phyloP scores from a whole-genome alignment of 2,329 filamentous ascomycete genomes.

The Penicillium sp. region DNA sequence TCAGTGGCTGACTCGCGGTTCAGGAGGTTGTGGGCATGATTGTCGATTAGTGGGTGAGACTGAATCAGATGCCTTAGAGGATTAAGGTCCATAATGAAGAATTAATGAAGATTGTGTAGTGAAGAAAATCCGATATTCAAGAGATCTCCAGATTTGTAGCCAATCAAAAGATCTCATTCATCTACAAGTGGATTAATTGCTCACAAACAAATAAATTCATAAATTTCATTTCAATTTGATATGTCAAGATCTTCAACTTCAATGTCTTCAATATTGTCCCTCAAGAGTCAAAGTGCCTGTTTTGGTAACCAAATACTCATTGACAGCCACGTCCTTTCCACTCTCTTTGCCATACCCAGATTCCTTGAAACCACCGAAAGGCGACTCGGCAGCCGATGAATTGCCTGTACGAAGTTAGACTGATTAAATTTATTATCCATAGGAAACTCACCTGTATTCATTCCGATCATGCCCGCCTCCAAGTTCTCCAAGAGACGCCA shows the following conservation, averaged over 20 bases:
- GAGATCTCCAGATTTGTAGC: not conserved
- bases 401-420: conserved; percentile 46
- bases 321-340: conserved; percentile 64
- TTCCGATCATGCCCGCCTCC: conserved; percentile 68
- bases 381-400: conserved; percentile 63
- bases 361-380: conserved; percentile 67
- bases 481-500: conserved; percentile 66
- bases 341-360: conserved; percentile 67
- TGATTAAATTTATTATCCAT: no score
- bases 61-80: conserved; percentile 38
- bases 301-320: conserved; percentile 63
- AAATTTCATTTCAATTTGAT: not conserved
- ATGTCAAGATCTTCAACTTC: not conserved
- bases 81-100: conserved; percentile 26
- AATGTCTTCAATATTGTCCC: conserved; percentile 47
- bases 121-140: not conserved
- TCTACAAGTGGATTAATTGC: not conserved
- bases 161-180: not conserved
- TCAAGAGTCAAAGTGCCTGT: conserved; percentile 63
- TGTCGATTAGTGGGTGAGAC: conserved; percentile 47
- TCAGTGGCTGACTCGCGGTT: conserved; percentile 31
- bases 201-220: not conserved
- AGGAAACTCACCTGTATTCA: conserved; percentile 55
- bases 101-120: not conserved
- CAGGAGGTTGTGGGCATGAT: conserved; percentile 49